phyloP scores from a whole-genome alignment of 768 basidiomycete genomes.

The Termitomyces sp. region DNA sequence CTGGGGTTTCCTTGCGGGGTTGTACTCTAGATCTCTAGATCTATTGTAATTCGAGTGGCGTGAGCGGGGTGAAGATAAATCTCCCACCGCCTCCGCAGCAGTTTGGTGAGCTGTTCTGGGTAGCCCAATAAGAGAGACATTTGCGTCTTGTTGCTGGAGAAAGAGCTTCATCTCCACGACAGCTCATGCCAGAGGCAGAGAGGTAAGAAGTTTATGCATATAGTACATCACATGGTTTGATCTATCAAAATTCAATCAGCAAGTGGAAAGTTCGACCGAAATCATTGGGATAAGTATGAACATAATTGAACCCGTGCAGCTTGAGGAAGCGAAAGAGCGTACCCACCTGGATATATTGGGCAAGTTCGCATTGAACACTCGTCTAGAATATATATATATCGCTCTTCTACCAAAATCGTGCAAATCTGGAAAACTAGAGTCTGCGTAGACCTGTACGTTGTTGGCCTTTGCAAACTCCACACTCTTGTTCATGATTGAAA shows the following conservation, averaged over 20 bases:
- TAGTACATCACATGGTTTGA: slow-evolving; percentile 58
- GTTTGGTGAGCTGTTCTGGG: slow-evolving; percentile 58
- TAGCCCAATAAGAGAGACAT: slow-evolving; percentile 56
- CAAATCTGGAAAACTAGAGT: slow-evolving; percentile 58
- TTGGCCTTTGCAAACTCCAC: slow-evolving; percentile 51
- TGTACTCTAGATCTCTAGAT: slow-evolving; percentile 1
- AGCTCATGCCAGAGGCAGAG: slow-evolving; percentile 48
- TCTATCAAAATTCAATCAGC: slow-evolving; percentile 22
- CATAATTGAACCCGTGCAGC: slow-evolving; percentile 52
- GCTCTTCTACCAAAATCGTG: slow-evolving; percentile 66
- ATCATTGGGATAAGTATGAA: slow-evolving; percentile 28
- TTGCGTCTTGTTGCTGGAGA: slow-evolving; percentile 19
- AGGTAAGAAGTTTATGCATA: slow-evolving; percentile 55
- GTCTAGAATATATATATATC: too few relatives aligned
- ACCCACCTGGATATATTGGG: slow-evolving; percentile 54
- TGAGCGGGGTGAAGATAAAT: too few relatives aligned
- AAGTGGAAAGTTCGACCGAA: not conserved
- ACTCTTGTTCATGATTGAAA: slow-evolving; percentile 60
- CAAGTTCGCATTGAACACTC: slow-evolving; percentile 41
- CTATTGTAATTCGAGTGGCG: too few relatives aligned
- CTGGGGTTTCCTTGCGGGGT: too few relatives aligned
- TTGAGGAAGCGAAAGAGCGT: slow-evolving; percentile 53
- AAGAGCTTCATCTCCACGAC: slow-evolving; percentile 55
- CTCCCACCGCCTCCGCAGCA: slow-evolving; percentile 28
- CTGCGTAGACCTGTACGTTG: slow-evolving; percentile 57